Conservation (phyloP, 345 rosid genomes). For the Microthlaspi erraticum region DNA sequence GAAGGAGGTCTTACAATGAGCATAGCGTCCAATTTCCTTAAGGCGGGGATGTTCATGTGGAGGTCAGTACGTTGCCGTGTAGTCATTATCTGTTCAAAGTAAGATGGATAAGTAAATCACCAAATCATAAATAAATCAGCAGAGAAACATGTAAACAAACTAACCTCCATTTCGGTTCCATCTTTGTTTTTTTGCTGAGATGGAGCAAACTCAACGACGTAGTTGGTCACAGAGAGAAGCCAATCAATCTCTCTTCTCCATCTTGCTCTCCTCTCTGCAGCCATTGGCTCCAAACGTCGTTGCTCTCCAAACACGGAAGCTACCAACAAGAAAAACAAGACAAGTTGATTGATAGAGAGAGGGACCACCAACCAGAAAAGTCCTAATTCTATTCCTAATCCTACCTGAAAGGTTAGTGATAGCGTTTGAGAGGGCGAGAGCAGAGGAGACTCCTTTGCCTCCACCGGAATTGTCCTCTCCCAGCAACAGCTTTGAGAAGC, state of each 20-base stretch:
- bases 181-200: conserved; percentile 66
- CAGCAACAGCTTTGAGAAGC: conserved; percentile 61
- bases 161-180: conserved; percentile 65
- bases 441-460: conserved; percentile 78
- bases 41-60: conserved; percentile 83
- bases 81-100: conserved; percentile 63
- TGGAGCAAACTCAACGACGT: conserved; percentile 71
- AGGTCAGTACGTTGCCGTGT: conserved; percentile 79
- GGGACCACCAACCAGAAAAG: not conserved
- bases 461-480: conserved; percentile 86
- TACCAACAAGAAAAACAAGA: conserved; percentile 19
- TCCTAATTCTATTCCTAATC: not conserved
- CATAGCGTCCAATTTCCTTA: conserved; percentile 87
- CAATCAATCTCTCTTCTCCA: conserved; percentile 76
- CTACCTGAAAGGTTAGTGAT: conserved; percentile 55
- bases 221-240: conserved; percentile 67
- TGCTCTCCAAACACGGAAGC: conserved; percentile 60
- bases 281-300: conserved; percentile 64
- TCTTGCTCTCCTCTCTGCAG: conserved; percentile 59
- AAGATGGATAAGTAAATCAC: conserved; percentile 17
- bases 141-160: not conserved
- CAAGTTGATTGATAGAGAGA: not conserved
- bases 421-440: conserved; percentile 70
- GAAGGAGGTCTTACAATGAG: conserved; percentile 58
- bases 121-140: conserved; percentile 10